Base-by-base conservation (phyloP, 768 basidiomycete genomes). In the Auricularia auricula-judae region DNA sequence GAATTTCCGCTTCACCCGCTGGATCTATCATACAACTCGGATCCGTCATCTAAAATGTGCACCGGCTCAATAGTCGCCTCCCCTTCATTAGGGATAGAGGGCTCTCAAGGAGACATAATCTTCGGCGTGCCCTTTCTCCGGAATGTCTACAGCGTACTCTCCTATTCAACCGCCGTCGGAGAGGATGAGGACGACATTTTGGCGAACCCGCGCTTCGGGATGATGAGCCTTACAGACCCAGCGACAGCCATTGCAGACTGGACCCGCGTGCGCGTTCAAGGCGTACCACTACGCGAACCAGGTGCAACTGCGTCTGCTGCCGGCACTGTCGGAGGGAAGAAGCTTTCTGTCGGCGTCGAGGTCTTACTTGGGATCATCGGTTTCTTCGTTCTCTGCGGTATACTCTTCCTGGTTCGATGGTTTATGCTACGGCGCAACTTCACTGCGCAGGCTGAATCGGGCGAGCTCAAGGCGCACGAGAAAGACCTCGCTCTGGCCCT, bases 71-170 rank as follows among this genome's bases (percentile, higher is more conserved):
- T 91, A 67, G 89, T 91, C 69, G 71, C 82, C 33, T 79, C 82
- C 51, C 66, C 73, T 10, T 68, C 74, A 14, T 78, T 88, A 56
- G 68, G 73, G 11, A 70, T 69, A 2, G 67, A 78, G 0, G 64
- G 68, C 16, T 72, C 76, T 3, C 68, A 66, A 14, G 85, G 82
- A 0, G 89, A 91, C 72, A 85, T 92, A 75, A 78, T 92, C 65
- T 84, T 92, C 44, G 90, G 89, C 47, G 86, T 89, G 0, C 85
- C 89, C 0, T 92, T 92, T 71, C 75, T 92, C 69, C 80, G 88
- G 11, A 91, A 86, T 69, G 80, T 84, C 3, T 92, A 93, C 71
- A 86, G 83, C 12, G 88, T 93, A 67, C 82, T 91, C 81, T 86
- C 85, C 0, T 89, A 86, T 71, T 81, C 67, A 7, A n/a, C 11